Conservation (phyloP, 352 stramenopile species). For the Phytopythium montanum region DNA sequence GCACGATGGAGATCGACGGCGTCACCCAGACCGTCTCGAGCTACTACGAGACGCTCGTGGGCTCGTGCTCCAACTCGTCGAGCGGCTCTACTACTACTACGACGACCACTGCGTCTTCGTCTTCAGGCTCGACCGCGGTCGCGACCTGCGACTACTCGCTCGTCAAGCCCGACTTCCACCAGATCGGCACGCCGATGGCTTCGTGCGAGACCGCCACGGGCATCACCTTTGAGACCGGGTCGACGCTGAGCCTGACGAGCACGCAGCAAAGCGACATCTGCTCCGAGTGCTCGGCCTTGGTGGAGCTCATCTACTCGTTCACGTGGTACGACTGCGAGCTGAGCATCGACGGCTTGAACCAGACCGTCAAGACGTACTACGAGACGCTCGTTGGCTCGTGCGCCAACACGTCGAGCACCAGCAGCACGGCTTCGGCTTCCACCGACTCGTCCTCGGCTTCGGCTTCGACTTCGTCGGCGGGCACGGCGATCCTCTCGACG, state of each 20-base stretch:
- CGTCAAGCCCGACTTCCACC: conserved; percentile 12
- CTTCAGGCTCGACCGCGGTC: neutral
- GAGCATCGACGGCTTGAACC: conserved; percentile 14
- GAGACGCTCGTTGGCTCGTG: conserved; percentile 13
- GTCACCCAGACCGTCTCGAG: conserved; percentile 13
- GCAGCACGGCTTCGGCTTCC: neutral
- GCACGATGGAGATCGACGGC: conserved; percentile 12
- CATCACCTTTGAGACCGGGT: conserved; percentile 9
- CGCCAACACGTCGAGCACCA: conserved; percentile 2
- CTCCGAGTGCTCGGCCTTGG: conserved; percentile 13
- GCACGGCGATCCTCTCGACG: neutral
- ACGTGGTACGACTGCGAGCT: conserved; percentile 16
- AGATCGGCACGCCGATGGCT: conserved; percentile 13
- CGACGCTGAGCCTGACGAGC: conserved; percentile 4
- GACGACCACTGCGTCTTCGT: neutral
- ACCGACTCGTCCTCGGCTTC: conserved; percentile 1
- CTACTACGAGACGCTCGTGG: conserved; percentile 17
- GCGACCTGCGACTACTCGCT: conserved; percentile 12
- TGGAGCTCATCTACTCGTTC: conserved; percentile 8
- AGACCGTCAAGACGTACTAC: conserved; percentile 16
- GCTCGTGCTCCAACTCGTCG: conserved; percentile 7
- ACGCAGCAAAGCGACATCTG: conserved; percentile 13
- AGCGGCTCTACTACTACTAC: neutral
- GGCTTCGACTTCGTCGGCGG: conserved; percentile 1
- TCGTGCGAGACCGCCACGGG: conserved; percentile 13